Evolutionary conservation across 1,284 basidiomycete species (phyloP).

Genomic region (Melampsora americana): DNA sequence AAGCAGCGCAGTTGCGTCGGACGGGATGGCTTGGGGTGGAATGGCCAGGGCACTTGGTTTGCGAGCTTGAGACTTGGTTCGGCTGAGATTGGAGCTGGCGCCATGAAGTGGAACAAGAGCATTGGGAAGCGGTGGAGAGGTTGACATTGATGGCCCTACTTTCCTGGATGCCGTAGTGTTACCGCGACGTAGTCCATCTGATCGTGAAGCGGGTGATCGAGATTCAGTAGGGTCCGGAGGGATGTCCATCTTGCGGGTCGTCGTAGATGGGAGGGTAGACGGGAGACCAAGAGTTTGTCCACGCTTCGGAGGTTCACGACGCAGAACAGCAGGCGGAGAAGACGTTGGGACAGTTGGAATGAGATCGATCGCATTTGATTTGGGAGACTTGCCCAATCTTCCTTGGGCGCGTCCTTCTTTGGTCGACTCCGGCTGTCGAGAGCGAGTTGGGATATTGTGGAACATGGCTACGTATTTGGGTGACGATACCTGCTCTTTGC

Average conservation of each 20-base stretch:
- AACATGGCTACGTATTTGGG: not conserved
- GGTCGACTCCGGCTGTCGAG: not conserved
- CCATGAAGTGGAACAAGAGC: not conserved
- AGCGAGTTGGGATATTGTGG: not conserved
- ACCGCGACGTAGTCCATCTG: not conserved
- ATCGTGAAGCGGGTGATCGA: not conserved
- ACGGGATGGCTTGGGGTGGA: not conserved
- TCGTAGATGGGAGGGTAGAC: not conserved
- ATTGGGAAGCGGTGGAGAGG: not conserved
- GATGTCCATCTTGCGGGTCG: not conserved
- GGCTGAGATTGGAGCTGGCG: not conserved
- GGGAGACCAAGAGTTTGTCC: not conserved
- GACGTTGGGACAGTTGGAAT: not conserved
- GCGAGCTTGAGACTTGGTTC: constrained; percentile 1
- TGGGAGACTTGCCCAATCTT: not conserved
- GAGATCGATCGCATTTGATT: not conserved
- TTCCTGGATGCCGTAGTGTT: not conserved
- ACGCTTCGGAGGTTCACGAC: not conserved
- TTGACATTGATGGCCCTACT: not conserved
- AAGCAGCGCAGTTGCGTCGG: not conserved
- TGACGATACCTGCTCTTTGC: not conserved
- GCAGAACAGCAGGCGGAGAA: not conserved
- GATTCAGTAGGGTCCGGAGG: not conserved
- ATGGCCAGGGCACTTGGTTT: constrained; percentile 2
- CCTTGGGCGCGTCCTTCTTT: not conserved